Evolutionary conservation across 176 grass and related monocot species (phyloP).

Genomic region (Rhipidocladum racemiflorum): DNA sequence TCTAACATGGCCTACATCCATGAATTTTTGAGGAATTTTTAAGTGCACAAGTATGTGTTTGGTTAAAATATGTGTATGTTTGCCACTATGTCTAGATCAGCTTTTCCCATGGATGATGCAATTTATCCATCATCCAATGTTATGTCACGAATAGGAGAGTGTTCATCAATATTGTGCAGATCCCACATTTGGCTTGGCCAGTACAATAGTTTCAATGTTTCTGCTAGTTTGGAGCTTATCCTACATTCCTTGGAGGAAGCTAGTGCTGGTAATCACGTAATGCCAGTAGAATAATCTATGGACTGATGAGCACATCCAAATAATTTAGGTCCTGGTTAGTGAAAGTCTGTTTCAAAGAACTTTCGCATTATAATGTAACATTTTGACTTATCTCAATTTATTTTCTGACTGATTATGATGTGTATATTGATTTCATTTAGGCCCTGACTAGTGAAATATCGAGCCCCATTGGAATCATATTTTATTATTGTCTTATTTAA

Average conservation of each 20-base stretch:
- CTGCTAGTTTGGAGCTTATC: neutral
- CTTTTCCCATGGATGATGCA: neutral
- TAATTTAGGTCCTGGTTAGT: neutral
- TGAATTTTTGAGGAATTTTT: neutral
- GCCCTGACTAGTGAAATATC: neutral
- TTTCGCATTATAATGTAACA: neutral
- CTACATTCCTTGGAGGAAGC: neutral
- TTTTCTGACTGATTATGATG: neutral
- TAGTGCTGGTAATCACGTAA: neutral
- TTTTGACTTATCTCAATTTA: neutral
- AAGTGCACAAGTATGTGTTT: neutral
- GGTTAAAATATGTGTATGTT: neutral
- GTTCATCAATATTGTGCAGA: neutral
- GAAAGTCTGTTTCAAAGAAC: neutral
- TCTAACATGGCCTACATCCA: neutral
- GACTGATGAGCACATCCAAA: neutral
- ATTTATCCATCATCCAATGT: neutral
- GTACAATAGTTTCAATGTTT: neutral
- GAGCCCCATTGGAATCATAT: neutral
- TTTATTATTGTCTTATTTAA: too few species aligned
- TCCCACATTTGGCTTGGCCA: neutral
- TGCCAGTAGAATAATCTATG: neutral
- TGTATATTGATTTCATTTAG: constrained; percentile 19
- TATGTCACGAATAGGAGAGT: too few species aligned
- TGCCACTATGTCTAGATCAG: neutral